Evolutionary conservation across 495 filamentous ascomycete genomes (phyloP).

Genomic region (Aspergillus affinis): DNA sequence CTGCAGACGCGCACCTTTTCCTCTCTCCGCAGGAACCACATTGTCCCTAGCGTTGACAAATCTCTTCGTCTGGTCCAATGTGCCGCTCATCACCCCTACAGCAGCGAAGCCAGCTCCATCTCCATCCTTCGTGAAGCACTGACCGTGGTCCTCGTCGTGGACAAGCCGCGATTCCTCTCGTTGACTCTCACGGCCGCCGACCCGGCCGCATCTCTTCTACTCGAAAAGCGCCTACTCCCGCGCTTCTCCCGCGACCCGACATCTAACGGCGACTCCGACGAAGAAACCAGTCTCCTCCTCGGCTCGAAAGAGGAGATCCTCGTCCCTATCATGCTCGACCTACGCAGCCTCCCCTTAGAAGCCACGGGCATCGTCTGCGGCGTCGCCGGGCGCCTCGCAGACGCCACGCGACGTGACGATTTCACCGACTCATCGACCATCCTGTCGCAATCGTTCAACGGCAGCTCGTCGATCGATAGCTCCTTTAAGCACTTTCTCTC

Average conservation of each 20-base stretch:
- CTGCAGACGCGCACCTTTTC: constrained; percentile 81
- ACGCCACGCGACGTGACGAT: constrained; percentile 38
- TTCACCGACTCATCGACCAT: constrained; percentile 16
- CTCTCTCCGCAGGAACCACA: constrained; percentile 67
- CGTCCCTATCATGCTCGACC: constrained; percentile 86
- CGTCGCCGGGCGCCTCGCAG: constrained; percentile 76
- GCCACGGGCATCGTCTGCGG: constrained; percentile 94
- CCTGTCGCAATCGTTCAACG: constrained; percentile 13
- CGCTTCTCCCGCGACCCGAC: constrained; percentile 50
- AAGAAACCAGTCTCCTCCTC: constrained; percentile 58
- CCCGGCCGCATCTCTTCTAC: constrained; percentile 70
- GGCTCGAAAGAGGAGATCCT: constrained; percentile 78
- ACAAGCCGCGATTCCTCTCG: constrained; percentile 76
- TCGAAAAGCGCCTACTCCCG: constrained; percentile 72
- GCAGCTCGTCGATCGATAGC: constrained; percentile 18
- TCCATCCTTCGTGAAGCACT: constrained; percentile 47
- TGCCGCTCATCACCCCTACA: constrained; percentile 61
- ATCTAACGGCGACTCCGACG: constrained; percentile 43
- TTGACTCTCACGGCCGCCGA: constrained; percentile 84
- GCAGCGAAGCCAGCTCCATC: constrained; percentile 45
- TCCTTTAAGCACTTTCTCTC: constrained; percentile 18
- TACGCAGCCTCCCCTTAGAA: constrained; percentile 78
- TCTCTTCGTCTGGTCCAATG: constrained; percentile 78
- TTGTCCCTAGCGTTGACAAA: constrained; percentile 69
- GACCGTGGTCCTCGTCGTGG: constrained; percentile 54